Evolutionary conservation across 331 rosid species (phyloP), one percentile per base, ranked within the genome.

Genomic region (Phaseolus coccineus): DNA sequence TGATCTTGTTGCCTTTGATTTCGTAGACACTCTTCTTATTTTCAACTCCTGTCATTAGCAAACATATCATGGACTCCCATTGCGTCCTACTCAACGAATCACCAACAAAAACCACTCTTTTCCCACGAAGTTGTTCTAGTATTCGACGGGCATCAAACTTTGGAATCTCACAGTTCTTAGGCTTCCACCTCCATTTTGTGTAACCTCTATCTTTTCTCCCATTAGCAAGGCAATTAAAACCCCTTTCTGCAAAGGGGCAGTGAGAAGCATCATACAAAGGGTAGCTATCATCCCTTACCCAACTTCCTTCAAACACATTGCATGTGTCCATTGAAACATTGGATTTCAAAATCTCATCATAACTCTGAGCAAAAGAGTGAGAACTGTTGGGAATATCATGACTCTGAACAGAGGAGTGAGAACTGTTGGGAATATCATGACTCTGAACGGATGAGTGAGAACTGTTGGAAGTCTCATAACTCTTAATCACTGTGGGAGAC

Each of bases 31-130:
- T 91, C 52, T 53, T 87, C 88, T 87, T 90, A 72, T 93, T 74
- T 65, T 95, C 91, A 77, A 95, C 92, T 33, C 96, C 99, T 4
- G 89, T 85, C 98, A 90, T 87, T 16, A 95, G 87, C 89, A 95
- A 69, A 76, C 98, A 90, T 62, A 93, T 85, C 85, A 90, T 85
- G 63, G 99, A 95, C 84, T 93, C 99, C 99, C 98, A 93, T 51
- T 95, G 99, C 6, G 98, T 91, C 84, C 99, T 86, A 77, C 97
- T 88, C 89, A 93, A 78, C 10, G 97, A 95, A 78, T 95, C 99
- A 0, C 99, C 99, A 1, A 95, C 96, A 66, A 95, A 89, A 76
- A 93, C 96, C 25, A 91, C 93, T 44, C 98, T 63, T 78, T 91
- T 95, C 73, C 99, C 98, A 3, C 91, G 83, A 84, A 91, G 93